These are phyloP conservation scores for Solanum medicagineum DNA, from an alignment of 257 asterid genomes.

Conservation along the genomic window DNA sequence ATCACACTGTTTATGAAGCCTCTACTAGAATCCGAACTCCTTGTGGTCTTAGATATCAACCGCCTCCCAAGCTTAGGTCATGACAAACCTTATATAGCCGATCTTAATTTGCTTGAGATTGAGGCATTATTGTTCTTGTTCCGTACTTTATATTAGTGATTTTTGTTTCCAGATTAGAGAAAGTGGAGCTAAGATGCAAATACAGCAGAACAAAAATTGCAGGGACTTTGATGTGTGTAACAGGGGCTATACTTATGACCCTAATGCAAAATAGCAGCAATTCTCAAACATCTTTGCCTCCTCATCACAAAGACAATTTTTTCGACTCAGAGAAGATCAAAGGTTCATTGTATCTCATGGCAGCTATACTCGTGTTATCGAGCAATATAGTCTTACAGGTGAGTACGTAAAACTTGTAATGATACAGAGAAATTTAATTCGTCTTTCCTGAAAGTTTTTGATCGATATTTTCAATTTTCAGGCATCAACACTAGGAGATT, in stretches of 20 bases:
- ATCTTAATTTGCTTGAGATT: not conserved
- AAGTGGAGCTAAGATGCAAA: slow-evolving; percentile 44
- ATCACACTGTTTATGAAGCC: too few relatives aligned
- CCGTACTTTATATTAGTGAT: not conserved
- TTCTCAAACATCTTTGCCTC: slow-evolving; percentile 3
- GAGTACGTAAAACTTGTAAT: not conserved
- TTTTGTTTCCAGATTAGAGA: slow-evolving; percentile 51
- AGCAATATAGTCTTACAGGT: slow-evolving; percentile 74
- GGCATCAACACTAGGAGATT: slow-evolving; percentile 61
- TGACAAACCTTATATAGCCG: not conserved
- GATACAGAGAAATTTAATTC: not conserved
- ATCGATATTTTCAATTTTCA: slow-evolving; percentile 6
- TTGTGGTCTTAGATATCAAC: too few relatives aligned
- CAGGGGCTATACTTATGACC: slow-evolving; percentile 71
- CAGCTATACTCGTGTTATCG: slow-evolving; percentile 60
- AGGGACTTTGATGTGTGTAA: slow-evolving; percentile 70
- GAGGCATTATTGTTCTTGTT: not conserved
- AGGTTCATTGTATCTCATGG: slow-evolving; percentile 65
- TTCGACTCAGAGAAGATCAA: slow-evolving; percentile 30
- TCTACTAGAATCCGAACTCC: too few relatives aligned
- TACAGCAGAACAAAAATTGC: slow-evolving; percentile 68
- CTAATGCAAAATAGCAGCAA: slow-evolving; percentile 46
- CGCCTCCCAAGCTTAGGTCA: too few relatives aligned
- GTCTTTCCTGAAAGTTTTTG: not conserved
- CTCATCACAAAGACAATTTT: not conserved